A percentile compares a stretch with the other conserved stretches of the same genome.
phyloP scores from a whole-genome alignment of 345 rosid species.

The Bruguiera sexangula region DNA sequence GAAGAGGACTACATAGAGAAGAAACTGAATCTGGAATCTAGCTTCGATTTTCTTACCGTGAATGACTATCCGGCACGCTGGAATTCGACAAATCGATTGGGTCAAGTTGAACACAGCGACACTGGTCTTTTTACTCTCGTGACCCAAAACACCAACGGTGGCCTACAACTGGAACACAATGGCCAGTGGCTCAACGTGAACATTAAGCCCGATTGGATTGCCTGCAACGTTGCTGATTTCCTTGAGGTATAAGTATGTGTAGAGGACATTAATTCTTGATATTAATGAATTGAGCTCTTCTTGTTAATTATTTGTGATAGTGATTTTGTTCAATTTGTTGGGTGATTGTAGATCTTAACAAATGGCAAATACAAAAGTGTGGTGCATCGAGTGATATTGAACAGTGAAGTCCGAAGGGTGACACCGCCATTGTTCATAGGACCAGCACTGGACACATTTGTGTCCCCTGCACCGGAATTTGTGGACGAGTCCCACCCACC shows the following conservation, averaged over 20 bases:
- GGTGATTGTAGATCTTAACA: slow-evolving; percentile 7
- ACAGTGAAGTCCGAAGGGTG: slow-evolving; percentile 19
- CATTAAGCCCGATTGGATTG: slow-evolving; percentile 4
- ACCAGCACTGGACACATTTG: slow-evolving; percentile 16
- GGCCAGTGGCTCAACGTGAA: slow-evolving; percentile 11
- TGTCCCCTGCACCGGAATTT: slow-evolving; percentile 15
- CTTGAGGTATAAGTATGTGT: neutral
- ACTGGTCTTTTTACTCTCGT: slow-evolving; percentile 2
- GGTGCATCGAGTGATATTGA: slow-evolving; percentile 18
- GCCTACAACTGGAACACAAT: slow-evolving; percentile 6
- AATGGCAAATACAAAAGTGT: slow-evolving; percentile 24
- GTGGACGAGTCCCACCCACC: slow-evolving; percentile 3
- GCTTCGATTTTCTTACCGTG: slow-evolving; percentile 5
- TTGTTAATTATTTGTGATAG: too few relatives aligned
- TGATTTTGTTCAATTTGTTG: neutral
- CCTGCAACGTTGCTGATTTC: slow-evolving; percentile 10
- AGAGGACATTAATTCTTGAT: too few relatives aligned
- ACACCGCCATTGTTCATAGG: slow-evolving; percentile 17
- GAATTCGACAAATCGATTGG: slow-evolving; percentile 3
- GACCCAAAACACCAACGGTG: slow-evolving; percentile 9
- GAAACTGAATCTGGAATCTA: slow-evolving; percentile 1
- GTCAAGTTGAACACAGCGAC: slow-evolving; percentile 9
- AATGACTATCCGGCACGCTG: slow-evolving; percentile 12
- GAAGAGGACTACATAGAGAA: slow-evolving; percentile 8
- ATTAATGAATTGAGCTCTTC: too few relatives aligned